Evolutionary conservation across 1,284 basidiomycete genomes (phyloP), one percentile per base, ranked within the genome.

Genomic region (Cerrena zonata): DNA sequence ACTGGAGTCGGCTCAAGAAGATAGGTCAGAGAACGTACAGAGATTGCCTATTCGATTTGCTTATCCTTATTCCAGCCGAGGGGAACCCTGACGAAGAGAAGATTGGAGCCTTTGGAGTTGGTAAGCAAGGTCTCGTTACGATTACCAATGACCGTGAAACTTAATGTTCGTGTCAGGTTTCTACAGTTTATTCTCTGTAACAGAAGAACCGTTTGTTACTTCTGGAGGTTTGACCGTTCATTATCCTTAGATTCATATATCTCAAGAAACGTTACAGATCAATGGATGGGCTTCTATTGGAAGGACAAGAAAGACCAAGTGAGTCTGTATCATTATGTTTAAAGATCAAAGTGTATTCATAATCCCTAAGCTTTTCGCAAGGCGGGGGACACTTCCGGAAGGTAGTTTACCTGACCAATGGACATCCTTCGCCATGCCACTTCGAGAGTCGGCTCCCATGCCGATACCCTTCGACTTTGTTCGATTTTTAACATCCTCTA

Each of bases 251-350:
- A 13, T 34, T n/a, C 11, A 42, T 25, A 11, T 36, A 19, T 15
- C 36, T 5, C 23, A 5, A 19, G 12, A n/a, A 21, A 22, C 11
- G 5, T 45, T 15, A 21, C 48, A 87, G 84, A 79, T 47, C 80
- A 91, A 64, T 93, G 89, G 84, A 96, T 96, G 93, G 89, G 89
- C 2, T 98, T 99, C 67, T 91, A 96, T 65, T 99, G 94, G 94
- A 94, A 94, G 65, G 89, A 91, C 60, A 86, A 87, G 59, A 89
- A 88, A 61, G 91, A 95, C 61, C 85, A 87, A 70, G 85, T 84
- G 56, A 3, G 10, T 26, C n/a, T 18, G 39, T 37, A 21, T 13
- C 15, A 51, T 27, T 24, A 13, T 41, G 21, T 50, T 47, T 2
- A 1, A 15, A n/a, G 38, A 11, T 10, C 30, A 21, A 37, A 4